These are phyloP conservation scores for Acanthamoeba sp. DNA, from an alignment of 208 protist genomes.

Conservation along the genomic window DNA sequence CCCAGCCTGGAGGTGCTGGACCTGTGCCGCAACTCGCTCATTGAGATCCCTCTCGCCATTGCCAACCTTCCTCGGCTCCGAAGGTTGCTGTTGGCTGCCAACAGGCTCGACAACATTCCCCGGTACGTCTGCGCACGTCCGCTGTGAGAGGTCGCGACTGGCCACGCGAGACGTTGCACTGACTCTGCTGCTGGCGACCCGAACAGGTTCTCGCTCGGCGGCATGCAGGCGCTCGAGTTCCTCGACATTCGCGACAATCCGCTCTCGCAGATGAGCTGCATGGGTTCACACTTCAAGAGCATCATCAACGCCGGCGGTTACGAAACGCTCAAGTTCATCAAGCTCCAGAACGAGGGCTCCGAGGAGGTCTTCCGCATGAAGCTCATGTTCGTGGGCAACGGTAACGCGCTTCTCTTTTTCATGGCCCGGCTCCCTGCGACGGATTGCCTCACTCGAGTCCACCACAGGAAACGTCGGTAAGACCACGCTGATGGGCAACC, in stretches of 20 bases:
- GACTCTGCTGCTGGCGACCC: neutral
- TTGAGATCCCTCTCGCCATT: constrained; percentile 61
- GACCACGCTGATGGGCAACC: constrained; percentile 66
- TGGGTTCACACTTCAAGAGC: constrained; percentile 46
- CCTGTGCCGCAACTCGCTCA: constrained; percentile 51
- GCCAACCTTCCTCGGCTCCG: constrained; percentile 56
- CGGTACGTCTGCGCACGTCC: neutral
- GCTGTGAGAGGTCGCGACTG: too few relatives aligned
- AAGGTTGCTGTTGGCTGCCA: neutral
- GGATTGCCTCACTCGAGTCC: too few relatives aligned
- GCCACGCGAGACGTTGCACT: too few relatives aligned
- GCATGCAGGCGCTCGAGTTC: constrained; percentile 49
- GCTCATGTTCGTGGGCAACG: constrained; percentile 75
- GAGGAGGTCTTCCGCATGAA: constrained; percentile 68
- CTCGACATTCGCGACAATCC: constrained; percentile 75
- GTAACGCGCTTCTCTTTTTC: neutral
- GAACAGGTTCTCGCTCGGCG: constrained; percentile 5
- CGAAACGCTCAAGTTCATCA: constrained; percentile 55
- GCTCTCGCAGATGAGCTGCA: constrained; percentile 53
- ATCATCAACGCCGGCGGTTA: constrained; percentile 52
- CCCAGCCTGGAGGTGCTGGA: constrained; percentile 43
- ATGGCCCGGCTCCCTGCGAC: too few relatives aligned
- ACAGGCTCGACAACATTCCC: constrained; percentile 67
- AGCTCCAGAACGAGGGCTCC: constrained; percentile 19
- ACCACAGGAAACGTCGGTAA: constrained; percentile 71